These are phyloP conservation scores for Limonium bicolor DNA, from an alignment of 148 eudicot genomes.

Conservation along the genomic window DNA sequence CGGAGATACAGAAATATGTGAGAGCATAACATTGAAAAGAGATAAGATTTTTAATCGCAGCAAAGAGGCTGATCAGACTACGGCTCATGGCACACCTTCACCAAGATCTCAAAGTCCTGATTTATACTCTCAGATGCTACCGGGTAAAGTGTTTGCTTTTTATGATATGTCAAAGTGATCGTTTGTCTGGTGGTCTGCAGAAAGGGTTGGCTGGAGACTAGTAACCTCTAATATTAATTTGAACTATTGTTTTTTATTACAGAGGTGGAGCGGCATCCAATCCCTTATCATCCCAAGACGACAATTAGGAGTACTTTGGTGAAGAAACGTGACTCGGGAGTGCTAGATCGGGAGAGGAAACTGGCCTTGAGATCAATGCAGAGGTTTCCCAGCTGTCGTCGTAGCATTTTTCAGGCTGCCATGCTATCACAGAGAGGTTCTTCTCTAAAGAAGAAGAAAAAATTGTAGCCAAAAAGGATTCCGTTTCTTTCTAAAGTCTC, in stretches of 20 bases:
- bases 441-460: too few species aligned
- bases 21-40: constrained; percentile 6
- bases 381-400: neutral
- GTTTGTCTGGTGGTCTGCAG: too few species aligned
- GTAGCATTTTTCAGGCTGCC: neutral
- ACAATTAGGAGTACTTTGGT: neutral
- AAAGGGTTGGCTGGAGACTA: neutral
- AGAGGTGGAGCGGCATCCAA: neutral
- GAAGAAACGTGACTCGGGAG: too few species aligned
- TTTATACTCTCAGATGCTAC: constrained; percentile 21
- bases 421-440: too few species aligned
- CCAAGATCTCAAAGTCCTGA: constrained; percentile 35
- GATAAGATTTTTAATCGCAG: constrained; percentile 1
- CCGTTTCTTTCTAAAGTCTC: too few species aligned
- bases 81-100: constrained; percentile 11
- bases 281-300: neutral
- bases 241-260: neutral
- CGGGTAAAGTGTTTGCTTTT: constrained; percentile 27
- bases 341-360: too few species aligned
- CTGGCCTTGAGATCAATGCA: neutral
- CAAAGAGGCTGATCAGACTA: neutral
- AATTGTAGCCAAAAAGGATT: too few species aligned
- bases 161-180: neutral
- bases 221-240: neutral
- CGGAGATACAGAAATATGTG: neutral